phyloP scores from a whole-genome alignment of 768 basidiomycete genomes.

The Pleurotus salmoneostramineus region DNA sequence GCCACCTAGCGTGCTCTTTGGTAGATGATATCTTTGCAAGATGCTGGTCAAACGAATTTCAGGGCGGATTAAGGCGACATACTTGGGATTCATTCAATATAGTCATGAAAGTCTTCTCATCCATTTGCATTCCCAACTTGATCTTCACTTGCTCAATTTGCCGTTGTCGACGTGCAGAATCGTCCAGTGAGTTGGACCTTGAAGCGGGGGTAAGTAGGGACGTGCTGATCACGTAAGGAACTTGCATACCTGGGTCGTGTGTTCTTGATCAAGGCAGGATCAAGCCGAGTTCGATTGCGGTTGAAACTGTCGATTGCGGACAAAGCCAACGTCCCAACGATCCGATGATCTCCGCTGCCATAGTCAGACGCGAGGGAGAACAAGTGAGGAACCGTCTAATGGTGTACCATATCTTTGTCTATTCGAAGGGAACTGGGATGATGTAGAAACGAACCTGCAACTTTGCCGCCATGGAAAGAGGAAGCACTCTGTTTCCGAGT shows the following conservation, averaged over 20 bases:
- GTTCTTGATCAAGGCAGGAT: constrained; percentile 51
- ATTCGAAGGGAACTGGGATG: not conserved
- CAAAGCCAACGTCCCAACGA: constrained; percentile 80
- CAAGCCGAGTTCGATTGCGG: constrained; percentile 75
- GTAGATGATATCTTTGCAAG: constrained; percentile 71
- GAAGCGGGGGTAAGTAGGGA: not conserved
- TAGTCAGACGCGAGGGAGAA: constrained; percentile 86
- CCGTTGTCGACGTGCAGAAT: constrained; percentile 81
- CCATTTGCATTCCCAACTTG: constrained; percentile 91
- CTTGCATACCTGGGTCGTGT: constrained; percentile 56
- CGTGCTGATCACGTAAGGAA: not conserved
- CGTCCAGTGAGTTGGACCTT: constrained; percentile 81
- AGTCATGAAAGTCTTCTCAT: constrained; percentile 88
- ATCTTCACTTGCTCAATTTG: constrained; percentile 89
- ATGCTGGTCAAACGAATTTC: constrained; percentile 1
- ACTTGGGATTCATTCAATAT: constrained; percentile 86
- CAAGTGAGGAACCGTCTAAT: constrained; percentile 75
- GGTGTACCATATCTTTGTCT: not conserved
- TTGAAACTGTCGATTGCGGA: constrained; percentile 91
- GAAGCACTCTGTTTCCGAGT: constrained; percentile 83
- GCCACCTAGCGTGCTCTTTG: constrained; percentile 91
- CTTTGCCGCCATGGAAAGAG: constrained; percentile 73
- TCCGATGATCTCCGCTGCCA: constrained; percentile 68
- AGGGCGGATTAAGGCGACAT: constrained; percentile 8
- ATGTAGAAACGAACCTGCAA: constrained; percentile 59